phyloP scores from a whole-genome alignment of 768 basidiomycete species.

The Phaffia australis region DNA sequence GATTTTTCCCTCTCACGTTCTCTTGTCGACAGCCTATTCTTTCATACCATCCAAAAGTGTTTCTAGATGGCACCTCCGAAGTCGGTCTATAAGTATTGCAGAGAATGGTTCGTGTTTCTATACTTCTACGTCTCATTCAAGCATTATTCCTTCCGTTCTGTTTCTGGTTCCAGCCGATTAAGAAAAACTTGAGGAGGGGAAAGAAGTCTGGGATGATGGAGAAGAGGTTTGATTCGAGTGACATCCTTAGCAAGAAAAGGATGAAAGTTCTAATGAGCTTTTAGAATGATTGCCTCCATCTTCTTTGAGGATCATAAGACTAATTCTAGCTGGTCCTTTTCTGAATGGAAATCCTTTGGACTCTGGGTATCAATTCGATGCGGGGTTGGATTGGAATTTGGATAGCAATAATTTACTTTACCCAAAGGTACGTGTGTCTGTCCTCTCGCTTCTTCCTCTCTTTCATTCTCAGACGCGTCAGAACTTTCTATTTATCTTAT shows the following conservation, averaged over 20 bases:
- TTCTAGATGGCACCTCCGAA: no score
- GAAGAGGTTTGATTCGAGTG: no score
- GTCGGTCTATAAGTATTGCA: conserved; percentile 23
- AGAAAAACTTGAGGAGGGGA: not conserved
- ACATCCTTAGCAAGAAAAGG: no score
- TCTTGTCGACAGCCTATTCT: no score
- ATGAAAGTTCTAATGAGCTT: no score
- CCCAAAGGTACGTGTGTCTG: conserved; percentile 17
- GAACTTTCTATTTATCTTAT: not conserved
- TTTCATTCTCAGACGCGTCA: not conserved
- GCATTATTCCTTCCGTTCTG: not conserved
- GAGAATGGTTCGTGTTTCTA: conserved; percentile 13
- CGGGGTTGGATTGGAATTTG: not conserved
- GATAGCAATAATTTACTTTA: conserved; percentile 26
- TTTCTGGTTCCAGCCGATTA: not conserved
- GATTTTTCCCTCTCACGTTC: no score
- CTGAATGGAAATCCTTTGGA: not conserved
- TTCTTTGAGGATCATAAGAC: no score
- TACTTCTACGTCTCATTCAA: not conserved
- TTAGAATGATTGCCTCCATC: no score
- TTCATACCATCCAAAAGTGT: no score
- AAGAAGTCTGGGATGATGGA: no score
- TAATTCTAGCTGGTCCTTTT: not conserved
- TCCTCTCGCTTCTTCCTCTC: not conserved
- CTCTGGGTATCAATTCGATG: not conserved